Base-by-base conservation (phyloP, 163 green algal species). In the Chloroidium sp. region DNA sequence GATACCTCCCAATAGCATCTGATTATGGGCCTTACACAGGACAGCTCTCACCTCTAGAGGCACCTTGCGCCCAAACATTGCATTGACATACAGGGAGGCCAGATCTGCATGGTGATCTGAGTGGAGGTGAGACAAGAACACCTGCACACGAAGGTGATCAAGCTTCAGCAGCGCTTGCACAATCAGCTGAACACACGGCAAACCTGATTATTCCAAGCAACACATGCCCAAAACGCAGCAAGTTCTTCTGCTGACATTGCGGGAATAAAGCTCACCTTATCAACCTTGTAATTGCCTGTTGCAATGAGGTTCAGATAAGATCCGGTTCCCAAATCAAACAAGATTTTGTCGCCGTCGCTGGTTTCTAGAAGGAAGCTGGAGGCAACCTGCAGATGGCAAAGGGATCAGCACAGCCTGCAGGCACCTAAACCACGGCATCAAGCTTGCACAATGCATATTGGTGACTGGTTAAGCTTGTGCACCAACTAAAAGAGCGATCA, bases 101-200 rank as follows among this genome's bases (percentile, higher is more conserved):
- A 90, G 80, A 69, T 90, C 86, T 62, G 83, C 86, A 72, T 84
- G 82, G 82, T 90, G 86, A 76, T 90, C 86, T n/a, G 77, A 84
- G 77, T 90, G 86, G 67, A 90, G 67, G 80, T 90, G 86, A 2
- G 83, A 84, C 59, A 89, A 76, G 78, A 89, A 89, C 36, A 89
- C 83, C 83, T 86, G 83, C 64, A 36, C 2, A 67, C 6, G 59
- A 13, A 74, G 4, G 1, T 80, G 6, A 0, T 57, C 75, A 67
- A 67, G 75, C 75, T 67, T 3, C 75, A 79, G 13, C 36, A 69
- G 12, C 3, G 4, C 4, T 67, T 12, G 3, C 4, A 69, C 4
- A 67, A 64, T 79, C 2, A 59, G 8, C 13, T 6, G 59, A 14
- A 79, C 3, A 62, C 36, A 62, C 75, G 8, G 36, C 36, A 36